Base-by-base conservation (phyloP, 1,284 basidiomycete species). In the Ustanciosporium gigantosporum region DNA sequence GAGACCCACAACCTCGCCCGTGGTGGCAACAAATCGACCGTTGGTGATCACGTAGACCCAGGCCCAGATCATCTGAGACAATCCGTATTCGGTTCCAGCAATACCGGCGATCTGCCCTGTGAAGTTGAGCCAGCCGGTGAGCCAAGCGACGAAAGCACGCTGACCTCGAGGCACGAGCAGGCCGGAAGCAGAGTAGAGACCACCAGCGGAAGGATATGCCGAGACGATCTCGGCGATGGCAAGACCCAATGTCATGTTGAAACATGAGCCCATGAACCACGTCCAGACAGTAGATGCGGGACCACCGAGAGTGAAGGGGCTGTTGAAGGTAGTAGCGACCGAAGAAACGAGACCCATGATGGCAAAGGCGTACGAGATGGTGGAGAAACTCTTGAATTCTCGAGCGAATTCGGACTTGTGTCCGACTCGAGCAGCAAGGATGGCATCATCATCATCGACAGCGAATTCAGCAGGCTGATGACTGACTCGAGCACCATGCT, bases 1-100 rank as follows among this genome's bases (percentile, higher is more conserved):
- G 40, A 78, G 58, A 38, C 73, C 70, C 27, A 77, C 69, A 17
- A 65, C 71, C 25, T 48, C 62, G 20, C 62, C 68, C 14, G 69
- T 64, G 29, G 58, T 46, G 25, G 68, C 68, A 14, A 72, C 60
- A 41, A 46, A 71, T 35, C 57, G 47, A 4, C 62, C 58, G 20
- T 74, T 42, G 29, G 64, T 66, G 36, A 73, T 59, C 8, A 76
- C 76, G 46, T 67, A 72, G 1, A 88, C 90, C 71, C 75, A 77
- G 13, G 87, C 86, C 80, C 88, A 87, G 58, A 94, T 91, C 91
- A 94, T 93, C 74, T 85, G 84, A 22, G 88, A 83, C 19, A 95
- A 82, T 46, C 91, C 91, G 72, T 89, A 94, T 78, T 93, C 91
- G 2, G 90, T 91, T 2, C 88, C 90, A 2, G 88, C 85, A 36